Evolutionary conservation across 331 rosid genomes (phyloP).

Genomic region (Quercus tomentella): DNA sequence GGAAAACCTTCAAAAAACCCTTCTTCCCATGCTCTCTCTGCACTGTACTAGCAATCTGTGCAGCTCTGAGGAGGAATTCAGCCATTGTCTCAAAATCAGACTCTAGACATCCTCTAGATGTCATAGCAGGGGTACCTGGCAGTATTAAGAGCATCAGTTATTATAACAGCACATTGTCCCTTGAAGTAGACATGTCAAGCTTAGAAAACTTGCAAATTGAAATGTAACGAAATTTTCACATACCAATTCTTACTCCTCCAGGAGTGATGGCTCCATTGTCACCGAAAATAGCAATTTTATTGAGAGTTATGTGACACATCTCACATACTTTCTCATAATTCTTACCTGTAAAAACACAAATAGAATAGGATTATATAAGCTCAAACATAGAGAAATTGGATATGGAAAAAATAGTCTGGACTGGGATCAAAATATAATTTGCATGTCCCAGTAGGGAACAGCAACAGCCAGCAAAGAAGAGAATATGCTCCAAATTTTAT

Average conservation of each 20-base stretch:
- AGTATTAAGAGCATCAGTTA: slow-evolving; percentile 4
- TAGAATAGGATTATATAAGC: neutral
- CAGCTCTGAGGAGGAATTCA: slow-evolving; percentile 72
- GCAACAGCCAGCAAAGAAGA: neutral
- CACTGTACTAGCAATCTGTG: slow-evolving; percentile 58
- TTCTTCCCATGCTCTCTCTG: slow-evolving; percentile 80
- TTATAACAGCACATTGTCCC: neutral
- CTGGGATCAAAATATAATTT: neutral
- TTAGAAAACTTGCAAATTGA: slow-evolving; percentile 11
- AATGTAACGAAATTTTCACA: slow-evolving; percentile 15
- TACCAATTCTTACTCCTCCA: slow-evolving; percentile 91
- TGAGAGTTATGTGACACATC: slow-evolving; percentile 82
- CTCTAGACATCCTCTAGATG: slow-evolving; percentile 94
- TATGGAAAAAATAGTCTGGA: neutral
- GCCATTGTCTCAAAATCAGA: slow-evolving; percentile 81
- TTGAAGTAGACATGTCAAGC: slow-evolving; percentile 4
- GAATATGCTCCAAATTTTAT: neutral
- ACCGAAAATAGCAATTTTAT: slow-evolving; percentile 76
- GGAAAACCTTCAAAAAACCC: slow-evolving; percentile 43
- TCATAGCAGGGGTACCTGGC: slow-evolving; percentile 97
- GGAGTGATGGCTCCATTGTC: slow-evolving; percentile 80
- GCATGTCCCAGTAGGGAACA: neutral
- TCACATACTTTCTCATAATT: slow-evolving; percentile 84
- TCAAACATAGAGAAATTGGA: neutral
- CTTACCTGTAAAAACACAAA: slow-evolving; percentile 50